Evolutionary conservation across 108 stramenopile species (phyloP), one percentile per base, ranked within the genome.

Genomic region (Fistulifera solaris): DNA sequence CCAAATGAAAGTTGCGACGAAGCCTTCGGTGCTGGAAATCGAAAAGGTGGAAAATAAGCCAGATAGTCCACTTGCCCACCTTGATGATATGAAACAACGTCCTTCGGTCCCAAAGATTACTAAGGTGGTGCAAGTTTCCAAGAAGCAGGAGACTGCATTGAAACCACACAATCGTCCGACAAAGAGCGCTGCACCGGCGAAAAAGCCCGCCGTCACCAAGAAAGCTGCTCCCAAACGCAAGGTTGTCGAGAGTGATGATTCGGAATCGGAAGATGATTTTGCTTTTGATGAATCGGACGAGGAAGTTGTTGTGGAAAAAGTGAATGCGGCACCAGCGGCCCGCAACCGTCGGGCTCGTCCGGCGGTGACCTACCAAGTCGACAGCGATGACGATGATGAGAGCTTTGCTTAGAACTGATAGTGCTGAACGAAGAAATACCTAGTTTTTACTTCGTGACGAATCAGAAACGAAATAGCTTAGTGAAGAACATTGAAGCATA

Each of bases 131-230:
- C 42, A 4, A 18, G n/a, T 27, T n/a, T 40, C 59, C 15, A 46
- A 52, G 25, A 58, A 25, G 40, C 62, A 60, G 54, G 63, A 63
- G 50, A 51, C 62, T 14, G 60, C 65, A 6, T 8, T 35, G 6
- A 35, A 35, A 8, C 31, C 31, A 8, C 31, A 6, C 31, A 35
- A 35, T 8, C 31, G 31, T 0, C 38, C 61, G 10, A 24, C 52
- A 27, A 66, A 66, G 65, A 66, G 59, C 38, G 54, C 62, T 19
- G 44, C 45, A 42, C 44, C 27, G 8, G 15, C 53, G n/a, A 54
- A 62, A 28, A 38, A 38, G 51, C 48, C 35, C 7, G 8, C 51
- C 7, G 39, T 38, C 2, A 35, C 31, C 31, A 35, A 35, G 31
- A 35, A 35, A 35, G 31, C 11, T 42, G 59, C 6, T 31, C 45